Evolutionary conservation across 441 rosid species (phyloP).

Genomic region (Gossypium gossypioides): DNA sequence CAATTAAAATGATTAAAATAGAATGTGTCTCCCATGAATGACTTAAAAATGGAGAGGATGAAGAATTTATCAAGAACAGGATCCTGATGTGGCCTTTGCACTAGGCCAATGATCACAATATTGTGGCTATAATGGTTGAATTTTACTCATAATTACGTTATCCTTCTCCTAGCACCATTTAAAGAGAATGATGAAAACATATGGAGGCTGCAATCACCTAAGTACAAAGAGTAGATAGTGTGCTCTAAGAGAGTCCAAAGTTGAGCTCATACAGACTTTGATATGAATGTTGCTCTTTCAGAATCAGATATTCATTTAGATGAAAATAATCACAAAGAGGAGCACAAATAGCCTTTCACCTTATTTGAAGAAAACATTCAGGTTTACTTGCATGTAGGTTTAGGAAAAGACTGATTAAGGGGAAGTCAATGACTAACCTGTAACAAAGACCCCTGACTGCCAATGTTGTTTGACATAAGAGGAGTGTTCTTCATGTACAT

Average conservation of each 20-base stretch:
- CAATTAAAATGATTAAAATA: neutral
- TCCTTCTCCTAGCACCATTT: neutral
- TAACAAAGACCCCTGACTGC: conserved; percentile 53
- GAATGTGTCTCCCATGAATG: neutral
- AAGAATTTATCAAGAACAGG: neutral
- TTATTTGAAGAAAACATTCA: neutral
- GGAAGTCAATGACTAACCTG: conserved; percentile 46
- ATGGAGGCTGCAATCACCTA: neutral
- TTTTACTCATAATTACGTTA: neutral
- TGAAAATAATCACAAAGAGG: neutral
- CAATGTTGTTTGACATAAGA: conserved; percentile 43
- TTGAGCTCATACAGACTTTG: neutral
- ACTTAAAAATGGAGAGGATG: neutral
- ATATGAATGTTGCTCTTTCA: neutral
- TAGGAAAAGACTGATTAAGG: neutral
- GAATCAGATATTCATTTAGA: neutral
- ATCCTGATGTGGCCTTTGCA: neutral
- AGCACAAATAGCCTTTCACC: neutral
- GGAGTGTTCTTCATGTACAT: conserved; percentile 53
- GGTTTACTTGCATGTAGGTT: neutral
- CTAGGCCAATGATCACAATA: neutral
- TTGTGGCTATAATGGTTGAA: conserved; percentile 1
- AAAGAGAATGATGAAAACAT: neutral
- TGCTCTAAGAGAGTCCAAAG: neutral
- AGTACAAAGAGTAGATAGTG: neutral